These are phyloP conservation scores for Neurospora tetraspora DNA, from an alignment of 495 filamentous ascomycete genomes.

Conservation along the genomic window DNA sequence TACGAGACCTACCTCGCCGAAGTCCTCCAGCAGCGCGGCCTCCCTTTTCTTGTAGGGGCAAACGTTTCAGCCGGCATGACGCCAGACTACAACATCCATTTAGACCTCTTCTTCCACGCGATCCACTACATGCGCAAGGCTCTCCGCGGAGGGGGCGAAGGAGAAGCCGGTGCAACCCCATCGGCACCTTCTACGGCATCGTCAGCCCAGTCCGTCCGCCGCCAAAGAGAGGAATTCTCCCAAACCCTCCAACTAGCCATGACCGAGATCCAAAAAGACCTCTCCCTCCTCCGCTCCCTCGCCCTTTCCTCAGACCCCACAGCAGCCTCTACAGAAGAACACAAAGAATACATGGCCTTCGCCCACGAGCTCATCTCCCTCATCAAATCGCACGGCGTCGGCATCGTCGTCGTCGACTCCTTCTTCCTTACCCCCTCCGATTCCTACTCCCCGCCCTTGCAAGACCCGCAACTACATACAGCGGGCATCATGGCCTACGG, in stretches of 20 bases:
- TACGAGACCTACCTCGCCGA: conserved; percentile 35
- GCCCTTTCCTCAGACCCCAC: not conserved
- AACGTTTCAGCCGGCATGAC: conserved; percentile 15
- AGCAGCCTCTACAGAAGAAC: conserved; percentile 7
- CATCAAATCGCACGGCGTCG: conserved; percentile 36
- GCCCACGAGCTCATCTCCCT: conserved; percentile 33
- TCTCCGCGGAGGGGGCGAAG: conserved; percentile 12
- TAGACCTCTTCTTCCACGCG: conserved; percentile 26
- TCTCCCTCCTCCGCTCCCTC: conserved; percentile 20
- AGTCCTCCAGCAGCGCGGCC: conserved; percentile 21
- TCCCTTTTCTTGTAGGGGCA: conserved; percentile 23
- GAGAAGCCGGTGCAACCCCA: not conserved
- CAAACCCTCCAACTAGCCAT: conserved; percentile 30
- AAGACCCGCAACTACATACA: conserved; percentile 39
- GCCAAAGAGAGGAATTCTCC: conserved; percentile 23
- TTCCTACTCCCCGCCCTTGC: conserved; percentile 37
- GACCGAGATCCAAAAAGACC: conserved; percentile 38
- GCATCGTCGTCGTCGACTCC: conserved; percentile 31
- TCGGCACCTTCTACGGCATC: not conserved
- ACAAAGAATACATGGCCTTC: conserved; percentile 33
- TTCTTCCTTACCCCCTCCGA: conserved; percentile 39
- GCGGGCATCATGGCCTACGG: conserved; percentile 41
- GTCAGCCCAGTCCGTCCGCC: conserved; percentile 8
- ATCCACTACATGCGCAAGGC: conserved; percentile 34
- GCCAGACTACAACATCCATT: conserved; percentile 32